Evolutionary conservation across 345 rosid genomes (phyloP), one percentile per base, ranked within the genome.

Genomic region (Pugionium dolabratum): DNA sequence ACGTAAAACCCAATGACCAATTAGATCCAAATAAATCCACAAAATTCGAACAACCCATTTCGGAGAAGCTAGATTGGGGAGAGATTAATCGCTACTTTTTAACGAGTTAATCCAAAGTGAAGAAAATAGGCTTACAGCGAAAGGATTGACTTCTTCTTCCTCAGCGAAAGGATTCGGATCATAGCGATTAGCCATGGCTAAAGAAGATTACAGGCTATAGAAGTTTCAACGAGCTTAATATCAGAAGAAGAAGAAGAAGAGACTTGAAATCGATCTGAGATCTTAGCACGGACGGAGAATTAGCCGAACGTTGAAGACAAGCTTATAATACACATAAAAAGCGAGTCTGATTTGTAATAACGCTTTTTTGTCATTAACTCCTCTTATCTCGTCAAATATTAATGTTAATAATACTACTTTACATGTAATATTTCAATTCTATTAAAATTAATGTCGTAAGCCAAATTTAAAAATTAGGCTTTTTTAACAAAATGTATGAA

Each of bases 81-180:
- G 27, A 4, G 45, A 57, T 60, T 1, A n/a, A 52, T 30, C 36
- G 4, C 2, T 10, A 52, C 6, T 18, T 54, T 30, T 28, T 0
- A 0, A 57, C 2, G 3, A 52, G 26, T 50, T 18, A 44, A 66
- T 44, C 31, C 10, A 33, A n/a, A 59, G 25, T 30, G 3, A 73
- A 41, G 32, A 72, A 51, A 62, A 61, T 18, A 18, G 18, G 76
- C 95, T 79, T 59, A 94, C 99, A 6, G 95, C 72, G 79, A 94
- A 94, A 69, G 99, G 99, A 76, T 94, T 94, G 62, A 90, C 97
- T 80, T 85, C 90, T 48, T 88, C 86, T 35, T 90, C 99, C 42
- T 88, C 97, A 31, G 82, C 99, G 66, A 90, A 94, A 26, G 77
- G 77, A 54, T 74, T 74, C 7, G 51, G 69, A 67, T 74, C 77